Evolutionary conservation across 208 protist genomes (phyloP), one percentile per base, ranked within the genome.

Genomic region (Crithidia fasciculata): DNA sequence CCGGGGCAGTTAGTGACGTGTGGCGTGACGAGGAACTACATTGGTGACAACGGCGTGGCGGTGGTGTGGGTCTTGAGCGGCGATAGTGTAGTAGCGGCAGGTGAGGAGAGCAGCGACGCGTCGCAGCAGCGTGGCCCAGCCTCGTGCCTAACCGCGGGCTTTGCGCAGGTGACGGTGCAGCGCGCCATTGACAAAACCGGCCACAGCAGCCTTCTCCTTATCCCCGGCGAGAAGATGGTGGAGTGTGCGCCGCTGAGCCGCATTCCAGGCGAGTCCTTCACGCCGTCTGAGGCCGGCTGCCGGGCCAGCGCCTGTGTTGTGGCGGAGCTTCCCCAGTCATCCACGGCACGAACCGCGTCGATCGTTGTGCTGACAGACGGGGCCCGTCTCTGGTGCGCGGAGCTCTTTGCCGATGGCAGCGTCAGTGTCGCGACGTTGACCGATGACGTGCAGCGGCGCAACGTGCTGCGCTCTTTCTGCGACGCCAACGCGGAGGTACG

Each of bases 361-460:
- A 76, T 90, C 50, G 71, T 92, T 50, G 60, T 89, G 3, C 76
- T 93, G 43, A 92, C 85, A 6, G 81, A 94, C 73, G 91, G 91
- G 39, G 45, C 63, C 2, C 76, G 71, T 12, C 53, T 94, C 45
- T 94, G 89, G 89, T 83, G 81, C 13, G 86, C 86, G 19, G 74
- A 87, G 62, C 44, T 96, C 47, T 72, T 66, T 49, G 54, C 72
- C 45, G 78, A 96, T 52, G 91, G 88, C 58, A 70, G 49, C 37
- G 53, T 84, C 12, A 16, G 12, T 47, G 84, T 87, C 39, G 50
- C 9, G 18, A 61, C 73, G 56, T 63, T 74, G 40, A 57, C 64
- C 40, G 78, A 86, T 40, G 74, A 80, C 45, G 7, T 49, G 43
- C 52, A 70, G 56, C 68, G 74, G 36, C 68, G 68, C 72, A 83